Evolutionary conservation across 352 stramenopile genomes (phyloP).

Genomic region (Phytophthora podocarpi): DNA sequence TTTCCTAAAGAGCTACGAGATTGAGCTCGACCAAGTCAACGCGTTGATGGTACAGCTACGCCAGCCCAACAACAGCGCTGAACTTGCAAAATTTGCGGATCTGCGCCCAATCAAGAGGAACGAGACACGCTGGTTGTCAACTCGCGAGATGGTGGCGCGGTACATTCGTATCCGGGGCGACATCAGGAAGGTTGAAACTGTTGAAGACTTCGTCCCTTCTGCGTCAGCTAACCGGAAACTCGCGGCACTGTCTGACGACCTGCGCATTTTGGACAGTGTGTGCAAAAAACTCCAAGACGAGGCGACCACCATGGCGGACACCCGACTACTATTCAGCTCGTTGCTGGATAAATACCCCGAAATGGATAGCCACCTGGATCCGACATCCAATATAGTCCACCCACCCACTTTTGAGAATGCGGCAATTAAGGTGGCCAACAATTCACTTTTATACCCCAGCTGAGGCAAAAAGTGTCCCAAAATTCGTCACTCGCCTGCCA

Average conservation of each 20-base stretch:
- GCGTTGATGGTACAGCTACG: constrained; percentile 9
- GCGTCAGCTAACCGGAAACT: constrained; percentile 2
- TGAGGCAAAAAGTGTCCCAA: not conserved
- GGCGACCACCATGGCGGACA: constrained; percentile 5
- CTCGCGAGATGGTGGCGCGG: not conserved
- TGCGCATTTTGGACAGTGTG: constrained; percentile 22
- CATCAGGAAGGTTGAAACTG: constrained; percentile 7
- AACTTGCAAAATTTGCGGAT: constrained; percentile 3
- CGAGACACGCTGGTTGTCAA: constrained; percentile 11
- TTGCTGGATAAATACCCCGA: too few relatives aligned
- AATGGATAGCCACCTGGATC: too few relatives aligned
- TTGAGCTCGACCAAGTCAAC: constrained; percentile 1
- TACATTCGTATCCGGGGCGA: constrained; percentile 11
- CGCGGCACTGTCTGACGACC: not conserved
- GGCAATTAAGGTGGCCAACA: too few relatives aligned
- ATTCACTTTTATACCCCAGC: not conserved
- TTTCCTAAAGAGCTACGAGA: too few relatives aligned
- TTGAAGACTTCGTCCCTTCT: constrained; percentile 18
- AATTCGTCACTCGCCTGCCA: not conserved
- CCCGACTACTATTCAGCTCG: constrained; percentile 17
- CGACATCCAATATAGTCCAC: too few relatives aligned
- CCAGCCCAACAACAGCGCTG: constrained; percentile 11
- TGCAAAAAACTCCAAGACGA: constrained; percentile 20
- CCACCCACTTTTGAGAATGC: too few relatives aligned
- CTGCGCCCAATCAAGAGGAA: constrained; percentile 7